Evolutionary conservation across 306 rosid species (phyloP), one percentile per base, ranked within the genome.

Genomic region (apple (Malus domestica)): DNA sequence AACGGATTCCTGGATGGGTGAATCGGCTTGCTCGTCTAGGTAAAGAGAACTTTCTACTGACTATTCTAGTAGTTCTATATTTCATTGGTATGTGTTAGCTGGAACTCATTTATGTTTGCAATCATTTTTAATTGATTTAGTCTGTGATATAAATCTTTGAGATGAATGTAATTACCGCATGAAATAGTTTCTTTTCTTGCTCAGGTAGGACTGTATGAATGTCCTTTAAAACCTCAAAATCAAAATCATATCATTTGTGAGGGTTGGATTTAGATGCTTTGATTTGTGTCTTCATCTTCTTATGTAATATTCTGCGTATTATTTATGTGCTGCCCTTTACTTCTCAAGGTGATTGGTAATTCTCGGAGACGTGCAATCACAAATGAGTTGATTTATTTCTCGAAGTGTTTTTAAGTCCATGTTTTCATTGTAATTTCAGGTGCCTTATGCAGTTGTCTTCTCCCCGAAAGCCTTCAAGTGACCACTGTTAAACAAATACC

Each of bases 21-120:
- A 96, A 96, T 85, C 90, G 98, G 73, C 99, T 96, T 81, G 99
- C 99, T 64, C 93, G 81, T 16, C 89, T 96, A 79, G 99, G 99
- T 92, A 88, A 63, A 71, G 40, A 52, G 72, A 75, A 57, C 55
- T 83, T 51, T 8, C 45, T 7, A 13, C 58, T 74, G 5, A 64
- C 22, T 76, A 46, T 73, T 62, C 68, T 74, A 45, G 33, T 70
- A 35, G 64, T 44, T 51, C 4, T 65, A 38, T 11, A 52, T 73
- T 77, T 59, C 70, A 35, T 62, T 33, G 18, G 38, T 20, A 8
- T 57, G 44, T 64, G 20, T 61, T 29, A 23, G 58, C 63, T 67
- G 71, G 70, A 74, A 32, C 33, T 38, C 22, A 75, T 75, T 14
- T 45, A 18, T 6, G 61, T 19, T 30, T 18, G 23, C 14, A 32